These are phyloP conservation scores for Hypericum androsaemum DNA, from an alignment of 345 rosid genomes.

Conservation along the genomic window DNA sequence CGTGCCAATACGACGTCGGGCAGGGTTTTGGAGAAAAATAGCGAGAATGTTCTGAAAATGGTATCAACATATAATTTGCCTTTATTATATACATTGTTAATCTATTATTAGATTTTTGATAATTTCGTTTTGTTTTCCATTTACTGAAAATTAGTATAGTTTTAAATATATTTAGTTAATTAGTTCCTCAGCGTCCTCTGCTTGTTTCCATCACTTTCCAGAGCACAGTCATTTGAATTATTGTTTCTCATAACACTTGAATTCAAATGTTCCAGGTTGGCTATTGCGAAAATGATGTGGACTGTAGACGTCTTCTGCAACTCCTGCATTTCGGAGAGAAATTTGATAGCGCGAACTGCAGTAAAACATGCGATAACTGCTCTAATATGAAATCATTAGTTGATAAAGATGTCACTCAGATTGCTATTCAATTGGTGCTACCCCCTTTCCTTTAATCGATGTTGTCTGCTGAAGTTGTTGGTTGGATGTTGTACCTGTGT, in stretches of 20 bases:
- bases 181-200: conserved; percentile 2
- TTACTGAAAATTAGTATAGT: too few species aligned
- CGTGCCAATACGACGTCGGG: conserved; percentile 48
- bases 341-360: conserved; percentile 61
- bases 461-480: background rate
- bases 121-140: too few species aligned
- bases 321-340: conserved; percentile 92
- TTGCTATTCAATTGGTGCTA: conserved; percentile 77
- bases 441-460: conserved; percentile 2
- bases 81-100: too few species aligned
- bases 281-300: conserved; percentile 90
- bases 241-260: background rate
- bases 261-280: conserved; percentile 57
- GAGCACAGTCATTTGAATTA: conserved; percentile 8
- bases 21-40: conserved; percentile 75
- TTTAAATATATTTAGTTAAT: too few species aligned
- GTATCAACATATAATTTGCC: conserved; percentile 23
- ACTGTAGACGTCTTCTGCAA: conserved; percentile 85
- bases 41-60: conserved; percentile 87
- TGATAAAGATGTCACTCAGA: conserved; percentile 81
- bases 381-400: conserved; percentile 43
- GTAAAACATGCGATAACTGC: conserved; percentile 86
- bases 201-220: conserved; percentile 1
- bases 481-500: background rate
- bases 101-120: too few species aligned